phyloP scores from a whole-genome alignment of 2,329 filamentous ascomycete genomes.

The Laburnicola sp. region DNA sequence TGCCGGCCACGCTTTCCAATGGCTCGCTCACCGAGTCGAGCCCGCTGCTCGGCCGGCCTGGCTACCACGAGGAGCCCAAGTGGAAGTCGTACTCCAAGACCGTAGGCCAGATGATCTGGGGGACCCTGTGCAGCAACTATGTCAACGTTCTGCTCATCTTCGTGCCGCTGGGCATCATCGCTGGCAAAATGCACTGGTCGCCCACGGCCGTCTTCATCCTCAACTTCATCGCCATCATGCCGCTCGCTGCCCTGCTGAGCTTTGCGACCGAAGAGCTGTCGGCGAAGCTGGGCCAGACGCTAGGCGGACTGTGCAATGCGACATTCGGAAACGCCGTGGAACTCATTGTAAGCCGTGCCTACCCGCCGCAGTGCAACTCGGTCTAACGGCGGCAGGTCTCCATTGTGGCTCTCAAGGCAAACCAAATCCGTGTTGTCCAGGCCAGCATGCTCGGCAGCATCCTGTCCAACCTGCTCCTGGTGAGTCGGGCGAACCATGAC shows the following conservation, averaged over 20 bases:
- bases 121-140: slow-evolving; percentile 55
- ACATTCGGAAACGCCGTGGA: slow-evolving; percentile 82
- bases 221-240: slow-evolving; percentile 81
- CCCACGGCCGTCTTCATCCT: slow-evolving; percentile 71
- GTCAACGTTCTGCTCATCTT: slow-evolving; percentile 73
- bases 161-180: slow-evolving; percentile 72
- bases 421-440: slow-evolving; percentile 94
- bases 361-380: slow-evolving; percentile 4
- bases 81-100: slow-evolving; percentile 36
- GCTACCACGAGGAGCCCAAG: slow-evolving; percentile 27
- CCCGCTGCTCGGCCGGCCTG: slow-evolving; percentile 30
- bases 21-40: slow-evolving; percentile 35
- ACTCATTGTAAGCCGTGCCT: slow-evolving; percentile 61
- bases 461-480: slow-evolving; percentile 88
- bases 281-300: slow-evolving; percentile 69
- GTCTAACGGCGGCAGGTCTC: slow-evolving; percentile 65
- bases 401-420: slow-evolving; percentile 82
- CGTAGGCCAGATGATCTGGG: slow-evolving; percentile 46
- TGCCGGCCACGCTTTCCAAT: slow-evolving; percentile 30
- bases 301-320: slow-evolving; percentile 74
- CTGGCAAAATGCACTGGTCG: slow-evolving; percentile 64
- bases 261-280: slow-evolving; percentile 80
- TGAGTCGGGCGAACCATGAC: slow-evolving; percentile 19
- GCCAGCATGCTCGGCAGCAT: slow-evolving; percentile 96
- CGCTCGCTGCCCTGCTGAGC: slow-evolving; percentile 71